phyloP scores from a whole-genome alignment of 345 rosid species.

The Boechera divaricarpa region DNA sequence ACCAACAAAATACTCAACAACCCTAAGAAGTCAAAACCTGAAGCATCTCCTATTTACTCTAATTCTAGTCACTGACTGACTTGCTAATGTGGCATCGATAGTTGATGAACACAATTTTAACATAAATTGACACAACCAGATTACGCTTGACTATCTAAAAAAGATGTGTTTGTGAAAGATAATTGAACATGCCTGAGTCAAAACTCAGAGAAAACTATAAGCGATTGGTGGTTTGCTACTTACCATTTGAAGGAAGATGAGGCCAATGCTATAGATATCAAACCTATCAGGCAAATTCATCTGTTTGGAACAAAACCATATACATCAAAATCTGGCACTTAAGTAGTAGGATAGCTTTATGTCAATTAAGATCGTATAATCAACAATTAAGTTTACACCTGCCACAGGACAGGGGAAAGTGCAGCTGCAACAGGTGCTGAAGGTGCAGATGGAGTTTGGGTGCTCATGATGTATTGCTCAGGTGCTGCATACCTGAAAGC shows the following conservation, averaged over 20 bases:
- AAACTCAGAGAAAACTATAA: slow-evolving; percentile 7
- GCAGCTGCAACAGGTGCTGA: slow-evolving; percentile 97
- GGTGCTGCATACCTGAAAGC: slow-evolving; percentile 86
- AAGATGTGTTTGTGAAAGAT: neutral
- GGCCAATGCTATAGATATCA: slow-evolving; percentile 92
- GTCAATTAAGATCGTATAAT: slow-evolving; percentile 9
- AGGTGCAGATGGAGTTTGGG: slow-evolving; percentile 99
- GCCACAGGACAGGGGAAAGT: slow-evolving; percentile 98
- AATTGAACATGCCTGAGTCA: slow-evolving; percentile 21
- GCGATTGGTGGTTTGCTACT: slow-evolving; percentile 39
- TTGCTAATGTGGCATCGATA: neutral
- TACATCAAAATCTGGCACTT: slow-evolving; percentile 26
- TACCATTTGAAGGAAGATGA: slow-evolving; percentile 94
- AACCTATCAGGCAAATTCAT: slow-evolving; percentile 95
- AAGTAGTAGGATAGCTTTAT: slow-evolving; percentile 21
- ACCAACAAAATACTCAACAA: neutral
- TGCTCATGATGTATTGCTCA: slow-evolving; percentile 99
- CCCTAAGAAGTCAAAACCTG: neutral
- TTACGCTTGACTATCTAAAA: neutral
- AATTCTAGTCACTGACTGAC: slow-evolving; percentile 5
- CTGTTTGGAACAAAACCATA: slow-evolving; percentile 52
- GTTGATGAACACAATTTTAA: neutral
- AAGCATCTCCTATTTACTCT: neutral
- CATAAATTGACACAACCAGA: neutral
- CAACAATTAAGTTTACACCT: slow-evolving; percentile 54